These are phyloP conservation scores for Neodidymelliopsis sp. DNA, from an alignment of 2,329 filamentous ascomycete species.

Conservation along the genomic window DNA sequence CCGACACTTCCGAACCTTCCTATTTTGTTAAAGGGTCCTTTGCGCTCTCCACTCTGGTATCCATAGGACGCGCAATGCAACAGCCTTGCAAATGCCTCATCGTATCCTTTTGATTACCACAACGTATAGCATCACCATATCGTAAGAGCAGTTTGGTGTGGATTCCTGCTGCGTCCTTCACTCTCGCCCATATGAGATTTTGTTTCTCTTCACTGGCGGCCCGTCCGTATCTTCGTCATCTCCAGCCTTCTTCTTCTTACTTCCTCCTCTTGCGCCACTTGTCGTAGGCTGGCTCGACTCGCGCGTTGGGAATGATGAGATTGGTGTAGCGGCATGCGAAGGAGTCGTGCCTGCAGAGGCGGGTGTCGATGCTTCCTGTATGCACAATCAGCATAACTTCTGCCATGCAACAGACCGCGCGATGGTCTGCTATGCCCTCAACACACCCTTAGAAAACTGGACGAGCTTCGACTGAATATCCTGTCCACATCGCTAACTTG, in stretches of 20 bases:
- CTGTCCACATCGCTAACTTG: conserved; percentile 73
- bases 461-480: conserved; percentile 66
- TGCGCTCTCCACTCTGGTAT: conserved; percentile 23
- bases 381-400: conserved; percentile 22
- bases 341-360: conserved; percentile 51
- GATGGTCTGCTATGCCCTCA: conserved; percentile 1
- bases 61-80: conserved; percentile 38
- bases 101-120: conserved; percentile 17
- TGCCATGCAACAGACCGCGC: background rate
- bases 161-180: conserved; percentile 31
- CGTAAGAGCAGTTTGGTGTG: conserved; percentile 4
- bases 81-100: conserved; percentile 15
- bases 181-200: conserved; percentile 60
- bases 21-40: conserved; percentile 23
- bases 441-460: conserved; percentile 49
- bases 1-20: conserved; percentile 27
- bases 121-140: conserved; percentile 2
- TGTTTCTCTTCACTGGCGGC: conserved; percentile 56
- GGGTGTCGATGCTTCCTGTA: conserved; percentile 50
- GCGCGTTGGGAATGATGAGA: conserved; percentile 55
- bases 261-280: conserved; percentile 47
- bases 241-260: conserved; percentile 54
- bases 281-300: conserved; percentile 55
- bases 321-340: conserved; percentile 58
- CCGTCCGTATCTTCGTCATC: conserved; percentile 57